Conservation (phyloP, 257 asterid species). For the Nicotiana undulata region DNA sequence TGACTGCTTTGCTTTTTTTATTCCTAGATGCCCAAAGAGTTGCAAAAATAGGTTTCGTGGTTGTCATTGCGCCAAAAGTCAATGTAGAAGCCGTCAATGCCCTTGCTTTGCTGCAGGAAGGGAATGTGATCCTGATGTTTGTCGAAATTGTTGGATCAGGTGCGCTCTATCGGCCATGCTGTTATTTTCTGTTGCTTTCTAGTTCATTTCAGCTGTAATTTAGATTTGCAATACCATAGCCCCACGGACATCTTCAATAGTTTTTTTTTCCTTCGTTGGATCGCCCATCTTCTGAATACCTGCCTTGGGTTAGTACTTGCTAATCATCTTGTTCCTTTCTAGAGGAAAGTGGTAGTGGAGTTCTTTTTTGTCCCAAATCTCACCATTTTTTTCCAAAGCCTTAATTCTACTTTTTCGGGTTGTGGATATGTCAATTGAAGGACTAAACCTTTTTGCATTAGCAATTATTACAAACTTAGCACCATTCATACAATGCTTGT, state of each 20-base stretch:
- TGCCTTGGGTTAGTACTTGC: not conserved
- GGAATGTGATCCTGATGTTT: slow-evolving; percentile 98
- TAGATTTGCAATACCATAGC: not conserved
- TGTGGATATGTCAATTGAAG: not conserved
- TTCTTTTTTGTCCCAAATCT: not conserved
- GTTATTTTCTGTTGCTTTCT: slow-evolving; percentile 2
- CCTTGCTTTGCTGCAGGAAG: slow-evolving; percentile 98
- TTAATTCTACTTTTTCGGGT: not conserved
- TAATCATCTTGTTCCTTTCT: slow-evolving; percentile 2
- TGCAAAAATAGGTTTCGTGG: slow-evolving; percentile 97
- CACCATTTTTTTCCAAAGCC: not conserved
- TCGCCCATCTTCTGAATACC: not conserved
- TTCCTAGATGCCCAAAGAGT: slow-evolving; percentile 76
- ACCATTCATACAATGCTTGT: not conserved
- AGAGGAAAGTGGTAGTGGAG: not conserved
- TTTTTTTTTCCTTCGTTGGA: no score
- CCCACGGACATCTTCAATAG: no score
- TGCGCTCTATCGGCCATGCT: slow-evolving; percentile 21
- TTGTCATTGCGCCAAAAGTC: slow-evolving; percentile 98
- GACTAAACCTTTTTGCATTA: not conserved
- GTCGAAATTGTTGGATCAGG: slow-evolving; percentile 98
- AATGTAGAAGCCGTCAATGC: slow-evolving; percentile 96
- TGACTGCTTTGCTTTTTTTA: slow-evolving; percentile 9
- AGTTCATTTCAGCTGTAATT: not conserved
- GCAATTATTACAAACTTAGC: not conserved